These are phyloP conservation scores for Mycena rosella DNA, from an alignment of 768 basidiomycete species.

Conservation along the genomic window DNA sequence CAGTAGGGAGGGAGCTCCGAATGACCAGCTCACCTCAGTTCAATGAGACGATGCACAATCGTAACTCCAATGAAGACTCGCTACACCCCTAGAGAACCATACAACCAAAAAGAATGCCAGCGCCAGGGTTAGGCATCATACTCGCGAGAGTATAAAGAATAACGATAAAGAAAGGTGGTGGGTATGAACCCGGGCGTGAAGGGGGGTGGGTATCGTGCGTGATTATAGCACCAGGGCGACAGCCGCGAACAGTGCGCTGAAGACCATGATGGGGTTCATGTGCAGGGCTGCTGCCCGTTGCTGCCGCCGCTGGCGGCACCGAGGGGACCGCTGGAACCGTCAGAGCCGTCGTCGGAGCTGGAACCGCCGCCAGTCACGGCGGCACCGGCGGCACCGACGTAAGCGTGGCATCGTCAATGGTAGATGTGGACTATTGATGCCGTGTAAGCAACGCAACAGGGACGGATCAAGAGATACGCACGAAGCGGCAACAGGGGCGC, in stretches of 20 bases:
- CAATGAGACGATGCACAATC: constrained; percentile 37
- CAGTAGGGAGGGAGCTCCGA: constrained; percentile 33
- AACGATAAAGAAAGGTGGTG: constrained; percentile 25
- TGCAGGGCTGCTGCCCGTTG: constrained; percentile 56
- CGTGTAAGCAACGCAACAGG: constrained; percentile 4
- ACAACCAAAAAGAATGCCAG: constrained; percentile 32
- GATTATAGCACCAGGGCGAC: constrained; percentile 41
- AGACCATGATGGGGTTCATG: constrained; percentile 56
- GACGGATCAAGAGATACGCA: constrained; percentile 14
- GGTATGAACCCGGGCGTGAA: constrained; percentile 36
- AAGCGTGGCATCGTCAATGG: background rate
- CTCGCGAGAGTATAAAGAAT: constrained; percentile 32
- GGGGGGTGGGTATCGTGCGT: constrained; percentile 38
- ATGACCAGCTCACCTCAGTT: constrained; percentile 38
- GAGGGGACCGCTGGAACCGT: constrained; percentile 45
- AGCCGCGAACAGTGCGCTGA: constrained; percentile 55
- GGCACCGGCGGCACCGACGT: constrained; percentile 1
- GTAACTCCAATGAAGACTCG: constrained; percentile 23
- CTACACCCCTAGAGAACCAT: constrained; percentile 34
- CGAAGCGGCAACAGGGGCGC: constrained; percentile 6
- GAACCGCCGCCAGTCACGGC: constrained; percentile 18
- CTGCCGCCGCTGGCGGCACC: constrained; percentile 64
- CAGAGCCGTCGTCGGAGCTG: constrained; percentile 4
- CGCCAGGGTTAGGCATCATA: constrained; percentile 36
- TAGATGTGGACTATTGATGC: background rate